Evolutionary conservation across 495 filamentous ascomycete genomes (phyloP).

Genomic region (Daldinia decipiens): DNA sequence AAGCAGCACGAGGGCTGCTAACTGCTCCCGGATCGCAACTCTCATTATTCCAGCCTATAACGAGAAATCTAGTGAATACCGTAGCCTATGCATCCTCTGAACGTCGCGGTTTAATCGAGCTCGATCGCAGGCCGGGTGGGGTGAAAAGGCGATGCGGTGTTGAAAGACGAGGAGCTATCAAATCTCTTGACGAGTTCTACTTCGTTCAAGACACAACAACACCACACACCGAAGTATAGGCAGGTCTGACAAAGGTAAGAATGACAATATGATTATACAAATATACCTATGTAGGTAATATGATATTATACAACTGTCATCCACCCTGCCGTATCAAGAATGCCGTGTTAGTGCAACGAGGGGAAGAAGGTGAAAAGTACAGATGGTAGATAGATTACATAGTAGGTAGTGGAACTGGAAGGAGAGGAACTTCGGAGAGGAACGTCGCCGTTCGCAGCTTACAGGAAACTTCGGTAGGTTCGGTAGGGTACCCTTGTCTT

Average conservation of each 20-base stretch:
- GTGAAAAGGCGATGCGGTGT: not conserved
- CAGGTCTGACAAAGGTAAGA: constrained; percentile 18
- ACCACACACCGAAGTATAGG: constrained; percentile 28
- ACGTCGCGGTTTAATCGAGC: not conserved
- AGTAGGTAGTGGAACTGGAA: not conserved
- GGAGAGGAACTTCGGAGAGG: constrained; percentile 14
- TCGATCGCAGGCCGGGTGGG: constrained; percentile 25
- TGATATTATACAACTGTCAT: constrained; percentile 18
- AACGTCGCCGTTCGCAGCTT: constrained; percentile 18
- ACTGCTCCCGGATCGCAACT: constrained; percentile 84
- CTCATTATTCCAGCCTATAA: constrained; percentile 70
- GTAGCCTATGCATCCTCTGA: constrained; percentile 40
- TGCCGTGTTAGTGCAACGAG: constrained; percentile 34
- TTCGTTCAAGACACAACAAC: constrained; percentile 2
- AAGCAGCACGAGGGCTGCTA: constrained; percentile 77
- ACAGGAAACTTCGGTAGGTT: constrained; percentile 14
- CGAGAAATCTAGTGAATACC: constrained; percentile 36
- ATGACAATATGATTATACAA: constrained; percentile 18
- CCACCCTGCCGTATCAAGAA: constrained; percentile 30
- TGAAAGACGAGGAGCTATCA: not conserved
- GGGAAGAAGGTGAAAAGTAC: not conserved
- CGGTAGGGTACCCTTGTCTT: constrained; percentile 11
- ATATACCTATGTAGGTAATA: constrained; percentile 19
- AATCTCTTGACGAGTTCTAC: not conserved
- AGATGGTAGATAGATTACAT: too few relatives aligned